Conservation (phyloP, 2,329 filamentous ascomycete species). For the Aspergillus fijiensis region DNA sequence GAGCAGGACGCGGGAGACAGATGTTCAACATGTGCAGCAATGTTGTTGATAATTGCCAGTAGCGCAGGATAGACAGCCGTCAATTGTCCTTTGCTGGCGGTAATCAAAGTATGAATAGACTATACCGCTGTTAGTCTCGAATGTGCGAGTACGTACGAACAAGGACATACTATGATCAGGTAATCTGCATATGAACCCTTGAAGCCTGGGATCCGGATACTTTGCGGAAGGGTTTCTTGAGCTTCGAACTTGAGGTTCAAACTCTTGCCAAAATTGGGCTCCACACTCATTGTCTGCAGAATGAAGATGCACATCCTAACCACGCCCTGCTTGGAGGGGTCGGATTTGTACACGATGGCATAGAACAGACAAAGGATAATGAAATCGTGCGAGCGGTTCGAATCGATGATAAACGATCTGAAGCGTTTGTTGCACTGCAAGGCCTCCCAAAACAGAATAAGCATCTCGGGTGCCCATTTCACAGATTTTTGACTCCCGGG, state of each 20-base stretch:
- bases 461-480: conserved; percentile 90
- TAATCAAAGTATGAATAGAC: conserved; percentile 91
- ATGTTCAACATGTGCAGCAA: conserved; percentile 78
- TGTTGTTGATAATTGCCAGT: conserved; percentile 88
- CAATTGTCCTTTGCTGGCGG: conserved; percentile 83
- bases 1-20: conserved; percentile 72
- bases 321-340: conserved; percentile 83
- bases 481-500: conserved; percentile 77
- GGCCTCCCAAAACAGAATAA: conserved; percentile 97
- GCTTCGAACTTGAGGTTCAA: conserved; percentile 86
- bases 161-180: conserved; percentile 68
- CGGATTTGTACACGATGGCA: conserved; percentile 82
- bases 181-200: conserved; percentile 91
- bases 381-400: conserved; percentile 89
- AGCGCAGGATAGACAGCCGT: conserved; percentile 90
- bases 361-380: conserved; percentile 88
- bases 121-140: conserved; percentile 36
- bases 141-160: not conserved
- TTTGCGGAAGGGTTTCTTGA: conserved; percentile 80
- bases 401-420: conserved; percentile 94
- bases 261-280: conserved; percentile 84
- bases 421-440: conserved; percentile 98
- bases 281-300: conserved; percentile 89
- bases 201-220: conserved; percentile 80
- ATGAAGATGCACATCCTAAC: conserved; percentile 98